A percentile compares a stretch with the other conserved stretches of the same genome.
These are phyloP conservation scores for Exophiala spinifera DNA, from an alignment of 2,329 filamentous ascomycete genomes.

Conservation along the genomic window DNA sequence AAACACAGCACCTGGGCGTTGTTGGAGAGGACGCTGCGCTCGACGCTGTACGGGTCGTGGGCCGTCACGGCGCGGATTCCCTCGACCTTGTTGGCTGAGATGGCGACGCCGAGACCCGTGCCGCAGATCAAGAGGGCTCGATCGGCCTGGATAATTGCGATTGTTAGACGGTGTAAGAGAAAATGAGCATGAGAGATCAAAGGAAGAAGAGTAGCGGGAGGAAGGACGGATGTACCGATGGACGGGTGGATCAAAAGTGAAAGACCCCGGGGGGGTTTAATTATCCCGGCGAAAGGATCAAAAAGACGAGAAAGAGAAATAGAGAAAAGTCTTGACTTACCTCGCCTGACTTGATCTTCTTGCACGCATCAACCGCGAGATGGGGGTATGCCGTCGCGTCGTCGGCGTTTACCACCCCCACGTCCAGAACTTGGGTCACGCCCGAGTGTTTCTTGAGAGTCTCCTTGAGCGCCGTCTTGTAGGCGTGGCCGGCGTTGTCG, in stretches of 20 bases:
- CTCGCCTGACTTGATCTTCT: constrained; percentile 46
- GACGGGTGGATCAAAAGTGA: too few relatives aligned
- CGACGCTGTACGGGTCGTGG: constrained; percentile 80
- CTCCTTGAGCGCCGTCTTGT: constrained; percentile 74
- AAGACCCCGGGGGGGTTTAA: too few relatives aligned
- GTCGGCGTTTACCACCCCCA: constrained; percentile 62
- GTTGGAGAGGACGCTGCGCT: constrained; percentile 76
- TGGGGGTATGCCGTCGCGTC: constrained; percentile 83
- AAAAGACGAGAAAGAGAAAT: neutral
- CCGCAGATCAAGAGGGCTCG: constrained; percentile 80
- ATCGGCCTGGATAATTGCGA: constrained; percentile 55
- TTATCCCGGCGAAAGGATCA: too few relatives aligned
- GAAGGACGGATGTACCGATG: too few relatives aligned
- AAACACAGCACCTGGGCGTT: constrained; percentile 85
- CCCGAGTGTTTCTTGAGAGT: constrained; percentile 66
- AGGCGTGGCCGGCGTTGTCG: constrained; percentile 71
- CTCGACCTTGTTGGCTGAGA: constrained; percentile 82
- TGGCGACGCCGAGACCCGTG: constrained; percentile 82
- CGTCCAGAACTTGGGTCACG: constrained; percentile 68
- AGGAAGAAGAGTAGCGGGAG: too few relatives aligned
- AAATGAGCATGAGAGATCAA: too few relatives aligned
- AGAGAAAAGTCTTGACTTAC: constrained; percentile 17
- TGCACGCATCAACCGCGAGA: constrained; percentile 69
- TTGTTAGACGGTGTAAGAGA: neutral
- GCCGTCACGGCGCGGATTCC: constrained; percentile 85